Evolutionary conservation across 352 stramenopile genomes (phyloP).

Genomic region (Blastocystis sp.): DNA sequence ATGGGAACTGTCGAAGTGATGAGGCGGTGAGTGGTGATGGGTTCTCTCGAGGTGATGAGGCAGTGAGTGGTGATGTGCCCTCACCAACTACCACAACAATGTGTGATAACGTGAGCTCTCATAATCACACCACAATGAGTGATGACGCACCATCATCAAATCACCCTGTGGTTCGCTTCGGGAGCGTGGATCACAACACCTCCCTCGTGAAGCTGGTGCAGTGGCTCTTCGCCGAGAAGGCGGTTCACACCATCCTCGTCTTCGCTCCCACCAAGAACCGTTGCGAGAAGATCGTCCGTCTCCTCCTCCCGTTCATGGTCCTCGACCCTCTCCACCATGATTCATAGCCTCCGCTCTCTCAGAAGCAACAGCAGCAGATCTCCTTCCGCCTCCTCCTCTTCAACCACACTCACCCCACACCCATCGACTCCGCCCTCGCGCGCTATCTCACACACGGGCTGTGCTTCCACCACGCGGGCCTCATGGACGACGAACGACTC

Average conservation of each 20-base stretch:
- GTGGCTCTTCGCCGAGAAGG: not conserved
- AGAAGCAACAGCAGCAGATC: constrained; percentile 2
- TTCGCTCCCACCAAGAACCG: constrained; percentile 31
- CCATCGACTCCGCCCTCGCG: constrained; percentile 9
- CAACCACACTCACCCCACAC: not conserved
- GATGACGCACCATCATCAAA: too few relatives aligned
- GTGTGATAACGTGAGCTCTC: too few relatives aligned
- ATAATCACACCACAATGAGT: too few relatives aligned
- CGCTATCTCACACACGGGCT: not conserved
- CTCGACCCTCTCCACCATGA: not conserved
- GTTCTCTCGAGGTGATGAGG: too few relatives aligned
- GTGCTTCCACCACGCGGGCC: constrained; percentile 33
- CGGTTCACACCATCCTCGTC: not conserved
- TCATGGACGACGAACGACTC: not conserved
- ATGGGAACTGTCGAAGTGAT: too few relatives aligned
- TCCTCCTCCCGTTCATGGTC: not conserved
- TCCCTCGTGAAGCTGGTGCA: not conserved
- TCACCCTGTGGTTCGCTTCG: not conserved
- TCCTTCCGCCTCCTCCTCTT: not conserved
- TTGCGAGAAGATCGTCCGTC: constrained; percentile 7
- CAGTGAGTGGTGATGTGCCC: too few relatives aligned
- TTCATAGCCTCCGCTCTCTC: not conserved
- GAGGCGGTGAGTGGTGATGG: too few relatives aligned
- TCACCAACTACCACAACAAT: too few relatives aligned
- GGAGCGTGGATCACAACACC: not conserved